Percentiles rank a stretch among this genome's conserved stretches.
These are phyloP conservation scores for Cryptococcus maquisensis DNA, from an alignment of 1,284 basidiomycete genomes.

Conservation along the genomic window DNA sequence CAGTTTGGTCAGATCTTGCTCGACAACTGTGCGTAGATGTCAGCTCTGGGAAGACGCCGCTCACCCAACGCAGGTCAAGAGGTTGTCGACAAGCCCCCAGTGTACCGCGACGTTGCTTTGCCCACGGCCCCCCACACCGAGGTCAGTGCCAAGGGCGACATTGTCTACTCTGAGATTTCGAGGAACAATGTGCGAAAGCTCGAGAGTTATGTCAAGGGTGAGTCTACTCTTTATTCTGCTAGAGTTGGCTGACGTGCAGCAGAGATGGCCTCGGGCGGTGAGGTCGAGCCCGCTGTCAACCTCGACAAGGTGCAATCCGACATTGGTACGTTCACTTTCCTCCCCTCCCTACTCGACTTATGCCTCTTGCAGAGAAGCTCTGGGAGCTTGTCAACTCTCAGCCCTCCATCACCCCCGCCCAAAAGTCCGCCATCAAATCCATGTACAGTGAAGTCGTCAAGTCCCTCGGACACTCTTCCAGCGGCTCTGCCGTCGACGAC, in stretches of 20 bases:
- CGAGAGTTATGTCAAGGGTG: constrained; percentile 84
- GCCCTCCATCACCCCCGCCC: constrained; percentile 91
- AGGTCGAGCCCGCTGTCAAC: constrained; percentile 74
- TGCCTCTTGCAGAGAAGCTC: constrained; percentile 60
- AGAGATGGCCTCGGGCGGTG: constrained; percentile 95
- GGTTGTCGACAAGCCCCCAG: constrained; percentile 50
- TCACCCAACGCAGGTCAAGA: constrained; percentile 23
- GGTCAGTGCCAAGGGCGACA: constrained; percentile 87
- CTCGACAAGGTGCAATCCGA: constrained; percentile 96
- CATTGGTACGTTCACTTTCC: constrained; percentile 53
- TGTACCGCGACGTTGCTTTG: constrained; percentile 69
- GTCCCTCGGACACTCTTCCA: constrained; percentile 63
- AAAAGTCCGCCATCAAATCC: constrained; percentile 95
- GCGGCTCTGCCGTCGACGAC: constrained; percentile 13
- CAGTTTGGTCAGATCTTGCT: constrained; percentile 95
- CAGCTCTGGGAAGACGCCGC: neutral
- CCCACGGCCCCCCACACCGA: constrained; percentile 95
- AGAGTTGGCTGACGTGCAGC: neutral
- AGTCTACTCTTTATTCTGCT: no score
- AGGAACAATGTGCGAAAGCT: constrained; percentile 94
- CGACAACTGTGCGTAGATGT: constrained; percentile 61
- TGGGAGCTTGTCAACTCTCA: constrained; percentile 97
- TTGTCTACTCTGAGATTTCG: constrained; percentile 89
- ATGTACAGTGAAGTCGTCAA: constrained; percentile 91
- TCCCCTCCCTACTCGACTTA: constrained; percentile 2